phyloP scores from a whole-genome alignment of 208 protist genomes.

The Trypanosoma cruzi region DNA sequence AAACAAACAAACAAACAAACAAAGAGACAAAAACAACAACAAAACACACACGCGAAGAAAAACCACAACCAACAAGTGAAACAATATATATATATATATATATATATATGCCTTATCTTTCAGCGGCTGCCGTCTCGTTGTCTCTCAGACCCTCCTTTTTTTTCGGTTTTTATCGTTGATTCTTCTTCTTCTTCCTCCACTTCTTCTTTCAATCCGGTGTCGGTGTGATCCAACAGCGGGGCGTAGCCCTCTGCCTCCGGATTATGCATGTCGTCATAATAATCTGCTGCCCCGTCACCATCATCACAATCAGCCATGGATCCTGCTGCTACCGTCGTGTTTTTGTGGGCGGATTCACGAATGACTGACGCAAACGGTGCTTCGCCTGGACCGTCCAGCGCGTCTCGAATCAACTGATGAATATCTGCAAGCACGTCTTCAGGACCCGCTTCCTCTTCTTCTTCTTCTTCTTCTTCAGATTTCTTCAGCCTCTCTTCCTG shows the following conservation, averaged over 20 bases:
- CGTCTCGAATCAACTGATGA: slow-evolving; percentile 26
- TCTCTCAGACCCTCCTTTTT: not conserved
- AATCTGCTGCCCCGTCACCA: slow-evolving; percentile 8
- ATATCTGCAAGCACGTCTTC: slow-evolving; percentile 9
- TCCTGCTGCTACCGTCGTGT: not conserved
- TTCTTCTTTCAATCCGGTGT: not conserved
- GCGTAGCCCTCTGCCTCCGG: slow-evolving; percentile 2
- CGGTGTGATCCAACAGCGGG: slow-evolving; percentile 2
- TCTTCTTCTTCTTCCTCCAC: slow-evolving; percentile 9
- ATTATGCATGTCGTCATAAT: not conserved
- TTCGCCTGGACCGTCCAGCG: slow-evolving; percentile 29
- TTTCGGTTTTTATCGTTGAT: too few relatives aligned
- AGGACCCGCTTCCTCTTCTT: not conserved
- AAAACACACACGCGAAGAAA: slow-evolving; percentile 5
- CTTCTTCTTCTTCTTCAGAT: too few relatives aligned
- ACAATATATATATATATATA: too few relatives aligned
- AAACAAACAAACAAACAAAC: too few relatives aligned
- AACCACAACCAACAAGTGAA: slow-evolving; percentile 1
- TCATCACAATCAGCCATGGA: not conserved
- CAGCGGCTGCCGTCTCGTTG: not conserved
- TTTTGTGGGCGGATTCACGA: not conserved
- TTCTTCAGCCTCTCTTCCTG: not conserved
- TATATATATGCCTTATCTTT: not conserved
- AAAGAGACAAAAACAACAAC: slow-evolving; percentile 4
- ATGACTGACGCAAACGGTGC: slow-evolving; percentile 39